A percentile compares a stretch with the other conserved stretches of the same genome.
Conservation (phyloP, 2,329 filamentous ascomycete genomes). For the Aspergillus latus region DNA sequence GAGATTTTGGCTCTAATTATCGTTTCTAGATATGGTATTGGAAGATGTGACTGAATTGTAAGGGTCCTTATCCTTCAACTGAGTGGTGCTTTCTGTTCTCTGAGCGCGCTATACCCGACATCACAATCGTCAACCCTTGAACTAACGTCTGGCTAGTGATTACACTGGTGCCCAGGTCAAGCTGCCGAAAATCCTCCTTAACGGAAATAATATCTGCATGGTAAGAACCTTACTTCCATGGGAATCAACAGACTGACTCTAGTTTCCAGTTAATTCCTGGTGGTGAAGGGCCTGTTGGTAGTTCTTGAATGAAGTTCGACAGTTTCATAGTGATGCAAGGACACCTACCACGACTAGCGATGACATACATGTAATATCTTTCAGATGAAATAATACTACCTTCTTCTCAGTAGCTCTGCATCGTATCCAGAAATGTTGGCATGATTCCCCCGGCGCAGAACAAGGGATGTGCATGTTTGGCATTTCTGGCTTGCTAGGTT, state of each 20-base stretch:
- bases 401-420: neutral
- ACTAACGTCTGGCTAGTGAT: constrained; percentile 61
- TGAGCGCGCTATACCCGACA: no score
- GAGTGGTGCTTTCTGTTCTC: no score
- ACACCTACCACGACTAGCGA: constrained; percentile 20
- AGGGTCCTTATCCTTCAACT: constrained; percentile 29
- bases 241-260: neutral
- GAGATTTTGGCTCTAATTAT: constrained; percentile 21
- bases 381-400: neutral
- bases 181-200: constrained; percentile 89
- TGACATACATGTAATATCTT: constrained; percentile 21
- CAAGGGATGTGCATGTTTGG: neutral
- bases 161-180: constrained; percentile 85
- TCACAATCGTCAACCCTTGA: neutral
- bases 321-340: constrained; percentile 15
- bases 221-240: constrained; percentile 51
- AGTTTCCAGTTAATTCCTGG: constrained; percentile 68
- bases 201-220: constrained; percentile 99
- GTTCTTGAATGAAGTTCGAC: constrained; percentile 24
- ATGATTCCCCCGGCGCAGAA: neutral
- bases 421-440: neutral
- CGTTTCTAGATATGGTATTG: constrained; percentile 81
- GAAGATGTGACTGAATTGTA: constrained; percentile 98
- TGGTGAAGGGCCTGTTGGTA: constrained; percentile 64
- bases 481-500: neutral